Evolutionary conservation across 257 asterid genomes (phyloP).

Genomic region (Mitragyna speciosa): DNA sequence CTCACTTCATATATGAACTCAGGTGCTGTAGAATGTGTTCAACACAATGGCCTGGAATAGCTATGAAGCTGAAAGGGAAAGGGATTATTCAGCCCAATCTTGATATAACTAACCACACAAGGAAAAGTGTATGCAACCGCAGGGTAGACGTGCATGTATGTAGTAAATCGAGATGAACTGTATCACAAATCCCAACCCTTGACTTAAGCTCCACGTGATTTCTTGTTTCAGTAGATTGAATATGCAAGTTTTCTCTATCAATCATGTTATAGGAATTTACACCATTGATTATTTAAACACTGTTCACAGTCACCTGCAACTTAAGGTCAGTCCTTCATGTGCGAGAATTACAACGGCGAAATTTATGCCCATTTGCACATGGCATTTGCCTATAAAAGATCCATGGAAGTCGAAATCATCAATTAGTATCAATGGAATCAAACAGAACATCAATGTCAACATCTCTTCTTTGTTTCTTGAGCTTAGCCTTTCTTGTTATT

Average conservation of each 20-base stretch:
- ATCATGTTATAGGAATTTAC: not conserved
- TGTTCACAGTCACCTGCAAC: not conserved
- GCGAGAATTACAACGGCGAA: not conserved
- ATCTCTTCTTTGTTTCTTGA: not conserved
- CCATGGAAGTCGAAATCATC: not conserved
- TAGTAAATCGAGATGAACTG: not conserved
- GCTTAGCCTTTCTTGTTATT: not conserved
- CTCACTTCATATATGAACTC: too few relatives aligned
- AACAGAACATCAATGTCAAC: not conserved
- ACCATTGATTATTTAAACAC: not conserved
- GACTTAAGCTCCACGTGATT: not conserved
- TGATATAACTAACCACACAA: not conserved
- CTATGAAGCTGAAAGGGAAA: not conserved
- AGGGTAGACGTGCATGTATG: not conserved
- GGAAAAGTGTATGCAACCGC: not conserved
- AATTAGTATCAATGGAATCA: not conserved
- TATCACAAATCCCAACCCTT: not conserved
- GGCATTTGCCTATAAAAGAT: constrained; percentile 6
- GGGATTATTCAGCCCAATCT: not conserved
- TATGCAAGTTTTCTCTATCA: not conserved
- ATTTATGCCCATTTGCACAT: constrained; percentile 1
- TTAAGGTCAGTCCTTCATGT: not conserved
- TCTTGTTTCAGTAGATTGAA: not conserved
- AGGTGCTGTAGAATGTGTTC: not conserved
- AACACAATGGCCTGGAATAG: not conserved